A percentile compares a stretch with the other conserved stretches of the same genome.
Conservation (phyloP, 345 rosid genomes). For the Viola odorata region DNA sequence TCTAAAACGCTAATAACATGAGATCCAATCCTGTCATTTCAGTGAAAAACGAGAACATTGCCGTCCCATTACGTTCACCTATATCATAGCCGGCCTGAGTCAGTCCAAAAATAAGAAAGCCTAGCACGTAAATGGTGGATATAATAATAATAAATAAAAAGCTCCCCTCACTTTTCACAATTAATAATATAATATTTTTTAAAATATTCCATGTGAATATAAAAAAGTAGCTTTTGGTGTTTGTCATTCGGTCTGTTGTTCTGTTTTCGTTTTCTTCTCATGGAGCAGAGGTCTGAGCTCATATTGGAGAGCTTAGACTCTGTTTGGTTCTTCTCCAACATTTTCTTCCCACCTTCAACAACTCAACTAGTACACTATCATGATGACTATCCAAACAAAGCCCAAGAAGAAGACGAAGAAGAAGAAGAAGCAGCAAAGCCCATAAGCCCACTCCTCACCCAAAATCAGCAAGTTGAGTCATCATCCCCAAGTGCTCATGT, state of each 20-base stretch:
- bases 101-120: too few relatives aligned
- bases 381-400: background rate
- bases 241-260: background rate
- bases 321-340: constrained; percentile 49
- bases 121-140: too few relatives aligned
- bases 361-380: background rate
- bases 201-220: background rate
- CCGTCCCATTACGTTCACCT: too few relatives aligned
- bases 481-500: constrained; percentile 4
- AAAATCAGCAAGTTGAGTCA: background rate
- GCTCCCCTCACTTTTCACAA: background rate
- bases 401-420: too few relatives aligned
- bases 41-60: too few relatives aligned
- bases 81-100: too few relatives aligned
- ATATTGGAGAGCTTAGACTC: constrained; percentile 33
- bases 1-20: too few relatives aligned
- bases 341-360: constrained; percentile 10
- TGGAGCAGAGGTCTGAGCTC: constrained; percentile 26
- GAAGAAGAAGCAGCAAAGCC: constrained; percentile 15
- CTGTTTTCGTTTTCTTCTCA: constrained; percentile 7
- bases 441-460: background rate
- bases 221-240: background rate
- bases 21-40: too few relatives aligned
- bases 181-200: background rate
- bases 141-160: background rate